phyloP scores from a whole-genome alignment of 331 rosid species.

The Acacia pycnantha region DNA sequence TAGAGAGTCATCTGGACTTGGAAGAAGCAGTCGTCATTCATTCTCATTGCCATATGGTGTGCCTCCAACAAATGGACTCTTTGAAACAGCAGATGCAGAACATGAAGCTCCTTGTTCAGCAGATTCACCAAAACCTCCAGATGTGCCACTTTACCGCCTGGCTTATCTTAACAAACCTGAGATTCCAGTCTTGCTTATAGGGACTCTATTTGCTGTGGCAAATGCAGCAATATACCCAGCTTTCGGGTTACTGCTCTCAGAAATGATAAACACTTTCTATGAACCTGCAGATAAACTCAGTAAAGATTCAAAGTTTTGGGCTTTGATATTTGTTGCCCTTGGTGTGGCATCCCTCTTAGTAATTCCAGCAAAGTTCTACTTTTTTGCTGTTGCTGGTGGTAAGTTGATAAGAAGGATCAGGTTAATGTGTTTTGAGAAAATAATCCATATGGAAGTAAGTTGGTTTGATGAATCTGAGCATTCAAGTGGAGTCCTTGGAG shows the following conservation, averaged over 20 bases:
- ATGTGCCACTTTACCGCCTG: conserved; percentile 60
- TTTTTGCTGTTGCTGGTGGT: conserved; percentile 67
- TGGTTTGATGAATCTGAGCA: conserved; percentile 83
- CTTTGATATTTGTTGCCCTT: conserved; percentile 42
- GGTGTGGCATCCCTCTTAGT: conserved; percentile 50
- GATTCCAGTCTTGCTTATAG: conserved; percentile 56
- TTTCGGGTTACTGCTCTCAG: conserved; percentile 51
- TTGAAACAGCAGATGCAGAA: conserved; percentile 26
- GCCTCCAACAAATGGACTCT: conserved; percentile 30
- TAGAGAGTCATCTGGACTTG: conserved; percentile 44
- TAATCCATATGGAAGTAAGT: conserved; percentile 74
- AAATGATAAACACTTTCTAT: conserved; percentile 51
- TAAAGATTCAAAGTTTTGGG: conserved; percentile 68
- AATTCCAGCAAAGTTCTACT: conserved; percentile 48
- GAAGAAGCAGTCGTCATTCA: conserved; percentile 53
- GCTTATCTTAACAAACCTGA: conserved; percentile 84
- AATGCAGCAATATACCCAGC: conserved; percentile 51
- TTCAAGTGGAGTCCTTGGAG: conserved; percentile 81
- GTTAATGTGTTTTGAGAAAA: conserved; percentile 61
- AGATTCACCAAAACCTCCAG: conserved; percentile 29
- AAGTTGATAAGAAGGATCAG: conserved; percentile 60
- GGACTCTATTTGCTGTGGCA: conserved; percentile 54
- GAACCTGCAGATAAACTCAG: conserved; percentile 51
- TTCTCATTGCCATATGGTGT: conserved; percentile 43
- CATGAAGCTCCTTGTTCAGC: conserved; percentile 24